Evolutionary conservation across 169 alveolate species (phyloP).

Genomic region (Plasmodium blacklocki): DNA sequence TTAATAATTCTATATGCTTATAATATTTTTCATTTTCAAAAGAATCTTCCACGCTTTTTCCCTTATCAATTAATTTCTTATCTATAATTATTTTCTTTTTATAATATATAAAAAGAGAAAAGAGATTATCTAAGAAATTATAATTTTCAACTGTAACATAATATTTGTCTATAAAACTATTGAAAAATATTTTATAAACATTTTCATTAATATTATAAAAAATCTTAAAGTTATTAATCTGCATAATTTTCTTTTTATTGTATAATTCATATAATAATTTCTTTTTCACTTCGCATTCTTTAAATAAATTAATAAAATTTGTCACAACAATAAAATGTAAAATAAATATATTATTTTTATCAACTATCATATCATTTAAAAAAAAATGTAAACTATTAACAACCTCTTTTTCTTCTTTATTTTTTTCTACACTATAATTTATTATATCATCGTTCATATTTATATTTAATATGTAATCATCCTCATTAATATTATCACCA

Average conservation of each 20-base stretch:
- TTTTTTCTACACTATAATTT: not conserved
- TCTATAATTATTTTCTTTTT: slow-evolving; percentile 21
- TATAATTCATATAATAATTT: slow-evolving; percentile 35
- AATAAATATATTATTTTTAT: slow-evolving; percentile 10
- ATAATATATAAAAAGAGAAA: slow-evolving; percentile 26
- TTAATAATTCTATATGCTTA: slow-evolving; percentile 17
- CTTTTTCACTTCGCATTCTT: slow-evolving; percentile 43
- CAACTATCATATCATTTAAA: slow-evolving; percentile 30
- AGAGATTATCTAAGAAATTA: slow-evolving; percentile 33
- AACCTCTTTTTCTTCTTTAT: slow-evolving; percentile 6
- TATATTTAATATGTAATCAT: slow-evolving; percentile 58
- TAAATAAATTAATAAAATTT: slow-evolving; percentile 61
- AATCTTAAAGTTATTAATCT: slow-evolving; percentile 14
- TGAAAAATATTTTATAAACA: slow-evolving; percentile 36
- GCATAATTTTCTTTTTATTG: slow-evolving; percentile 34
- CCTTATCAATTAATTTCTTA: not conserved
- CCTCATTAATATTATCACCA: not conserved
- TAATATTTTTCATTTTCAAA: slow-evolving; percentile 12
- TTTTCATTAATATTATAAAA: slow-evolving; percentile 51
- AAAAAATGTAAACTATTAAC: slow-evolving; percentile 18
- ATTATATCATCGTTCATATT: slow-evolving; percentile 11
- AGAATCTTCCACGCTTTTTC: not conserved
- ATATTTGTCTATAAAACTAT: slow-evolving; percentile 33
- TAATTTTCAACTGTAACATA: slow-evolving; percentile 59
- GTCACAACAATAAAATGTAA: slow-evolving; percentile 31